phyloP scores from a whole-genome alignment of 1,284 basidiomycete species.

The Rhizoctonia solani region DNA sequence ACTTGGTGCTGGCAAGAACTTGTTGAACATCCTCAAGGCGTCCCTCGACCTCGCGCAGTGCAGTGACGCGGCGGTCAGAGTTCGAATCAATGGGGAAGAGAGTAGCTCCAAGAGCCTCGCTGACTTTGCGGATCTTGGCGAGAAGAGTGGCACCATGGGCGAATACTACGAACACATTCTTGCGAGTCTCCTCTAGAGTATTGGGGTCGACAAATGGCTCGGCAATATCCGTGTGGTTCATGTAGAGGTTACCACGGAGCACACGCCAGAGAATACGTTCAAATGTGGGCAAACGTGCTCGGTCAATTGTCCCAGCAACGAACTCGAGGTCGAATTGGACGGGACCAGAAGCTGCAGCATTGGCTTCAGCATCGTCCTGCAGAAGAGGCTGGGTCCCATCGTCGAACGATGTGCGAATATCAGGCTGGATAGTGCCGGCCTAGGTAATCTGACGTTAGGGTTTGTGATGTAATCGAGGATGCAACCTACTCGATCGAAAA shows the following conservation, averaged over 20 bases:
- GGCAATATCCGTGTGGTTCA: constrained; percentile 97
- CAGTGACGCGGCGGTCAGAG: constrained; percentile 87
- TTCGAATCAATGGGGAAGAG: constrained; percentile 96
- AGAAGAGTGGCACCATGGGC: constrained; percentile 94
- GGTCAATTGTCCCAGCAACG: constrained; percentile 95
- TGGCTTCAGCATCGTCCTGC: constrained; percentile 82
- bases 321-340: constrained; percentile 92
- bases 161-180: constrained; percentile 99
- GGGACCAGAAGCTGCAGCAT: constrained; percentile 53
- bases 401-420: constrained; percentile 89
- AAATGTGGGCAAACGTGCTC: constrained; percentile 88
- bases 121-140: constrained; percentile 97
- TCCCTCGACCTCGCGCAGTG: constrained; percentile 84
- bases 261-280: constrained; percentile 99
- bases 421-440: constrained; percentile 78
- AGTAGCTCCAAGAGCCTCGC: constrained; percentile 97
- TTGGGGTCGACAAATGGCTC: constrained; percentile 90
- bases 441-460: too few species aligned
- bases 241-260: constrained; percentile 96
- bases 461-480: too few species aligned
- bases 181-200: constrained; percentile 81
- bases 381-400: constrained; percentile 90
- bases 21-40: constrained; percentile 93
- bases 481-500: constrained; percentile 79
- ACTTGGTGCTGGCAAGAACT: constrained; percentile 88